Conservation (phyloP, 768 basidiomycete genomes). For the Cystobasidium tubakii region DNA sequence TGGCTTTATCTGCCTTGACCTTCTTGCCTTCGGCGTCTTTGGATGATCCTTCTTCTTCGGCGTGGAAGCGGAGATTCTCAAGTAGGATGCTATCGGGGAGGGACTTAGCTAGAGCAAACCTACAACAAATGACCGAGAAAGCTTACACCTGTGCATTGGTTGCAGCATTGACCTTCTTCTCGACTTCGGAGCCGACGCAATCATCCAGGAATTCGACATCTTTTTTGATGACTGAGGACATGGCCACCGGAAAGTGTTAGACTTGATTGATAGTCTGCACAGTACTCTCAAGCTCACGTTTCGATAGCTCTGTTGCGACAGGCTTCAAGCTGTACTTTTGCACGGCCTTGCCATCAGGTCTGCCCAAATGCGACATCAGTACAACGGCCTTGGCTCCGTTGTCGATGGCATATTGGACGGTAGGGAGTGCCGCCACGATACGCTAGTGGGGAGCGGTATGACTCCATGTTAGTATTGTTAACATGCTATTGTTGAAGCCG, state of each 20-base stretch:
- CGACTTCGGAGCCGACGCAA: constrained; percentile 78
- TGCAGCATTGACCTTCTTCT: constrained; percentile 66
- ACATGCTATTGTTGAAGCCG: constrained; percentile 32
- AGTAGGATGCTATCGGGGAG: constrained; percentile 60
- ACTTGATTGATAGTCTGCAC: neutral
- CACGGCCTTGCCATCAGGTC: constrained; percentile 85
- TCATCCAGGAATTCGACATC: constrained; percentile 75
- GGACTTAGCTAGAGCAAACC: neutral
- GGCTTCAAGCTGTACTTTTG: constrained; percentile 85
- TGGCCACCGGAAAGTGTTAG: no score
- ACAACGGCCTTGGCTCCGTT: constrained; percentile 76
- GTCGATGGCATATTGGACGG: constrained; percentile 85
- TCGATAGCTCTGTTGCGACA: constrained; percentile 71
- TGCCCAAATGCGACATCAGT: constrained; percentile 96
- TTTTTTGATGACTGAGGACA: constrained; percentile 54
- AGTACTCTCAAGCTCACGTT: constrained; percentile 49
- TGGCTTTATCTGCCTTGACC: constrained; percentile 79
- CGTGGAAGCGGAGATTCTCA: constrained; percentile 97
- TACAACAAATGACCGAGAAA: neutral
- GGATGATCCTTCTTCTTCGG: constrained; percentile 89
- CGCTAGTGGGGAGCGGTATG: constrained; percentile 57
- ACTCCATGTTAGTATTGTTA: constrained; percentile 4
- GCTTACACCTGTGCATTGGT: constrained; percentile 59
- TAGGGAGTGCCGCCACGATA: constrained; percentile 92
- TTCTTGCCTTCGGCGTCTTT: constrained; percentile 93